Percentiles rank a stretch among this genome's conserved stretches.
These are phyloP conservation scores for Polysphondylium violaceum DNA, from an alignment of 78 protist genomes.

Conservation along the genomic window DNA sequence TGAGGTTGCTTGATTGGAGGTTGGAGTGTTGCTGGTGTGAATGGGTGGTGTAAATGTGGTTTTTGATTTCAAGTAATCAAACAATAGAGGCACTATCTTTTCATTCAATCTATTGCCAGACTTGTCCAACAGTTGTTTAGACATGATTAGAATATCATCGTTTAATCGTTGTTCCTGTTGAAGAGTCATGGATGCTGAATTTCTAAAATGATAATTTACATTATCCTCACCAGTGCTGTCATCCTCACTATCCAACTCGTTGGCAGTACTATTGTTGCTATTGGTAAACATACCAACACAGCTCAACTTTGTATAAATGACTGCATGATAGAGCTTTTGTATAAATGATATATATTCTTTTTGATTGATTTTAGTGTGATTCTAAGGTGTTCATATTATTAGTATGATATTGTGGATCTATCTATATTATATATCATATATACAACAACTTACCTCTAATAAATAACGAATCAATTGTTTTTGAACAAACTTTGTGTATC, in stretches of 20 bases:
- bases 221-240: too few relatives aligned
- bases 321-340: slow-evolving; percentile 22
- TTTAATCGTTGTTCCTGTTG: too few relatives aligned
- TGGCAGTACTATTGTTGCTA: too few relatives aligned
- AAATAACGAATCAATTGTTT: slow-evolving; percentile 45
- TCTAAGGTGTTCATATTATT: background rate
- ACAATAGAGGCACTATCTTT: background rate
- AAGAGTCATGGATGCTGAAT: too few relatives aligned
- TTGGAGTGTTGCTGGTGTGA: too few relatives aligned
- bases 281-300: too few relatives aligned
- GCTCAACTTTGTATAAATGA: background rate
- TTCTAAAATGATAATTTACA: too few relatives aligned
- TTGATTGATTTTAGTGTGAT: slow-evolving; percentile 16
- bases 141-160: background rate
- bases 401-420: background rate
- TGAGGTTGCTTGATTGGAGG: too few relatives aligned
- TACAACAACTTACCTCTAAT: slow-evolving; percentile 5
- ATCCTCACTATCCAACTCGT: too few relatives aligned
- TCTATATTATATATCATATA: background rate
- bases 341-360: slow-evolving; percentile 22
- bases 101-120: slow-evolving; percentile 25
- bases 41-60: slow-evolving; percentile 8
- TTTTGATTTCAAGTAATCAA: slow-evolving; percentile 18
- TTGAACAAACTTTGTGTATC: slow-evolving; percentile 27
- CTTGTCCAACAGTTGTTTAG: slow-evolving; percentile 21